Base-by-base conservation (phyloP, 371 early-diverging fungal genomes). In the Apophysomyces ossiformis region DNA sequence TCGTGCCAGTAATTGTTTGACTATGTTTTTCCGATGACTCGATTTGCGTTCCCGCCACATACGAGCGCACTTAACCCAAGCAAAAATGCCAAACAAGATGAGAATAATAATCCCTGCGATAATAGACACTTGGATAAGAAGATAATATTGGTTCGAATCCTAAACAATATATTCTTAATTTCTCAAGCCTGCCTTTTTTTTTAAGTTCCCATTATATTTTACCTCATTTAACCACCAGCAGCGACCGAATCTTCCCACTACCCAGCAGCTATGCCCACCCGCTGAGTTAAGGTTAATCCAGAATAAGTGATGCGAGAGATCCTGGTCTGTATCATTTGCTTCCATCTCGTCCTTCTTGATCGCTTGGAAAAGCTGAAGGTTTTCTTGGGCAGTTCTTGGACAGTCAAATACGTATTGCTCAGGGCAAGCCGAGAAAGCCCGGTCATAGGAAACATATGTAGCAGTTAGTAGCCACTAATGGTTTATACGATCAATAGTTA, bases 181-280 rank as follows among this genome's bases (percentile, higher is more conserved):
- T 45, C 18, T 15, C 35, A 56, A 21, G 2, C 35, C 5, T n/a
- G 0, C 32, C 11, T 13, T 41, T 57, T 41, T 57, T 15, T 1
- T 44, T 44, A 7, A 46, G 15, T 38, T 38, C 41, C 47, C 46
- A 1, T 54, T n/a, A 36, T 41, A 54, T 8, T 68, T 69, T 76
- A 71, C 79, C 18, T 69, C 66, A 11, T 61, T 66, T 5, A 75
- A 12, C 82, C 79, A 78, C 79, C 79, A 78, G 58, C 82, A 81
- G 1, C 58, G 61, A 1, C 66, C 69, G 65, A 70, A 69, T 47
- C 62, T 43, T 16, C 77, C 78, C 50, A 81, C 63, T 2, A 74
- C 77, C 78, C 82, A 81, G 45, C 77, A 78, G 8, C 64, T 60
- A 26, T 45, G 57, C 56, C 64, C 69, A 56, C 62, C 65, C 1